Evolutionary conservation across 305 asterid genomes (phyloP), one percentile per base, ranked within the genome.

Genomic region (Fraxinus nigra): DNA sequence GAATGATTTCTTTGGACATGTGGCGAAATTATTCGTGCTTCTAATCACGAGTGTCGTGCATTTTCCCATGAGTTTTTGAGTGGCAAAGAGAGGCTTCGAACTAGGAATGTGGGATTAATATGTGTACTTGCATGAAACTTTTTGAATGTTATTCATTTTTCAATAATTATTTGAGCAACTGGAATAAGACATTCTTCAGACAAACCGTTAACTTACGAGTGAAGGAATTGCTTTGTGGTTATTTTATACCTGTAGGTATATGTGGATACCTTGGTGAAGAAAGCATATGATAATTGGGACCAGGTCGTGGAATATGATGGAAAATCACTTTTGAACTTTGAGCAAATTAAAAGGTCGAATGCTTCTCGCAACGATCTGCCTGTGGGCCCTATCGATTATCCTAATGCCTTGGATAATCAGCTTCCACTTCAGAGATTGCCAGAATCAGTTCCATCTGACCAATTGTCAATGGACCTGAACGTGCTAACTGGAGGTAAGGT

Each of bases 251-350:
- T 86, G 82, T 86, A 96, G 99, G 93, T 94, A 40, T 90, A 85
- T 80, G 98, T 96, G 80, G 98, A 96, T 88, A 76, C 90, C 20
- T 89, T 89, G 94, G 92, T 96, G 83, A 96, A 96, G 87, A 96
- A 93, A 79, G 99, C 99, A 72, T 96, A 93, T 73, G 99, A 94
- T 54, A 92, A 92, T 80, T 96, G 99, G 99, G 86, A 81, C 86
- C 92, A 92, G 87, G 98, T 92, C 73, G 92, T 96, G 54, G 99
- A 94, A 90, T 96, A 96, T 80, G 99, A 96, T 85, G 99, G 98
- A 30, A 92, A 94, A 84, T 88, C 99, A 30, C 93, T 94, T 67
- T 28, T 94, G 90, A 88, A 86, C 87, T 83, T 90, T 84, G 90
- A 94, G 88, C 94, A 95, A 86, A 90, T 79, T 48, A 89, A 89